Conservation (phyloP, 2,329 filamentous ascomycete species). For the Claviceps pusilla region DNA sequence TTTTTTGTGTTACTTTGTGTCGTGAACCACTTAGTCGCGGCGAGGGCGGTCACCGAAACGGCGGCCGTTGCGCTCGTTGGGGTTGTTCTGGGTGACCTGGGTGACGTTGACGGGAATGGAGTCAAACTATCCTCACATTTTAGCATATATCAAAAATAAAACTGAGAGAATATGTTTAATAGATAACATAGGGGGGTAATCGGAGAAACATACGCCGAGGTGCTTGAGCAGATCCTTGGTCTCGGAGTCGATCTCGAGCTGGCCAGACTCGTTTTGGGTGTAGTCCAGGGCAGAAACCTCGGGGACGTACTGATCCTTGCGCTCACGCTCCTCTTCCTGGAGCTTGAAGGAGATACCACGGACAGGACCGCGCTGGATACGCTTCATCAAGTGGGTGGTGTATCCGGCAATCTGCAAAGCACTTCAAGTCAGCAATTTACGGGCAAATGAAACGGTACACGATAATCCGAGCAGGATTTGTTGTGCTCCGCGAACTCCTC, state of each 20-base stretch:
- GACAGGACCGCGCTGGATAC: constrained; percentile 97
- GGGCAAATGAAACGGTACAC: background rate
- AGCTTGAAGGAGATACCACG: constrained; percentile 99
- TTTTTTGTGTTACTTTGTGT: background rate
- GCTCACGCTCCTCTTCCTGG: constrained; percentile 99
- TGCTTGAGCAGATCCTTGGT: constrained; percentile 99
- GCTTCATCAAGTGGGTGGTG: constrained; percentile 99
- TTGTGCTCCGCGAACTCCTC: no score
- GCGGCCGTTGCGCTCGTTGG: constrained; percentile 60
- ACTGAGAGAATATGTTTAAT: no score
- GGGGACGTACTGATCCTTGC: constrained; percentile 99
- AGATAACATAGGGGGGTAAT: constrained; percentile 1
- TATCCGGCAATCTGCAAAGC: constrained; percentile 73
- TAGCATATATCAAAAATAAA: constrained; percentile 9
- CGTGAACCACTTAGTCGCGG: constrained; percentile 14
- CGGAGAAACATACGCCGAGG: constrained; percentile 66
- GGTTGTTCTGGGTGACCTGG: constrained; percentile 76
- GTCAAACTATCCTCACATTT: constrained; percentile 58
- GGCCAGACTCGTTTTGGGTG: constrained; percentile 82
- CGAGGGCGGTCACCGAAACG: constrained; percentile 54
- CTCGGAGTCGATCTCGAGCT: constrained; percentile 89
- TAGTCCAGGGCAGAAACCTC: constrained; percentile 98
- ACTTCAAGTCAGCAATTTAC: background rate
- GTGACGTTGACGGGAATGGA: constrained; percentile 93
- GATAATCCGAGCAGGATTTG: background rate